These are phyloP conservation scores for Blastocystis hominis DNA, from an alignment of 352 stramenopile species.

Conservation along the genomic window DNA sequence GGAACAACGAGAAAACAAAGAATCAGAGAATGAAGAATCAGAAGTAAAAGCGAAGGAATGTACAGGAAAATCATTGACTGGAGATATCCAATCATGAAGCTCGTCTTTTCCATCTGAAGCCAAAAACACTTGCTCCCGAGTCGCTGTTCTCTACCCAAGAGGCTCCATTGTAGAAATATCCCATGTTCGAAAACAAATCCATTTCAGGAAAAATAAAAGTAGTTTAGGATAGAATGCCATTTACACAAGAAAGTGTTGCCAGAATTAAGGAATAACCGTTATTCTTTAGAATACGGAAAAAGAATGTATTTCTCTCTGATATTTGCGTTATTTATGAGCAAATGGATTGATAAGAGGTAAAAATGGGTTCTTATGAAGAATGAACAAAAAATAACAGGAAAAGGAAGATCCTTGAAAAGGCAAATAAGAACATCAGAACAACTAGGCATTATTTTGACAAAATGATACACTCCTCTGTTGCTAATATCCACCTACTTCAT, in stretches of 20 bases:
- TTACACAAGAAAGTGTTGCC: not conserved
- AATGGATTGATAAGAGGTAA: not conserved
- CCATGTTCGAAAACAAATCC: no score
- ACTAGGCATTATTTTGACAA: not conserved
- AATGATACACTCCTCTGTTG: no score
- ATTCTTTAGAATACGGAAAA: no score
- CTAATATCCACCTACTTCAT: no score
- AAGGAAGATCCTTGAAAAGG: not conserved
- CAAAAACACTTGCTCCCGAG: constrained; percentile 33
- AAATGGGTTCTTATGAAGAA: not conserved
- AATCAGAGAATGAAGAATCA: constrained; percentile 11
- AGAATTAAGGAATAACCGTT: no score
- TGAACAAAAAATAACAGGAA: not conserved
- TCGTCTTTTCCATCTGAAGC: not conserved
- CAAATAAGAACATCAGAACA: not conserved
- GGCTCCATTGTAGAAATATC: no score
- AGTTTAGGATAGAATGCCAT: not conserved
- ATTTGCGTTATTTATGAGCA: not conserved
- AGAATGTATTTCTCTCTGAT: not conserved
- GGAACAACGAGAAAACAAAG: not conserved
- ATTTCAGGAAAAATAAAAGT: no score
- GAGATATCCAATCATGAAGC: not conserved
- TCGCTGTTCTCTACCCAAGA: no score
- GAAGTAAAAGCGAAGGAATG: not conserved
- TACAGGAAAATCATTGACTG: not conserved